phyloP scores from a whole-genome alignment of 371 early-diverging fungal genomes.

The Lichtheimia hyalospora region DNA sequence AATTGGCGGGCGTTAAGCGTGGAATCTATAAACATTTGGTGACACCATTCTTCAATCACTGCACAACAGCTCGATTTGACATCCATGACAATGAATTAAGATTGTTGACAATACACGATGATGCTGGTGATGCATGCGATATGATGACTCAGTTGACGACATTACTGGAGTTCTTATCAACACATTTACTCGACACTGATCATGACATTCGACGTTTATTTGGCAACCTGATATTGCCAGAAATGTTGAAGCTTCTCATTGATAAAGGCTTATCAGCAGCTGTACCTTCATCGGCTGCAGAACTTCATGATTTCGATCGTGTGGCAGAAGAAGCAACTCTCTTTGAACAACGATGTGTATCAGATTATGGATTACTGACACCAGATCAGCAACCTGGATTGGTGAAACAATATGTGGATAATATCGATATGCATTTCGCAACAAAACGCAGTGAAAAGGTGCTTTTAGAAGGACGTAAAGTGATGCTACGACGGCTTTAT shows the following conservation, averaged over 20 bases:
- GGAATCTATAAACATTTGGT: background rate
- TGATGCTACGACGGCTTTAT: slow-evolving; percentile 44
- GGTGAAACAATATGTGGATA: slow-evolving; percentile 8
- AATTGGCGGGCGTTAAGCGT: slow-evolving; percentile 5
- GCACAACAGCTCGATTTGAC: background rate
- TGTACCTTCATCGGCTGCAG: slow-evolving; percentile 13
- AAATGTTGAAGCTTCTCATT: slow-evolving; percentile 13
- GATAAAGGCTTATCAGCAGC: slow-evolving; percentile 6
- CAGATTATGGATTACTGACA: background rate
- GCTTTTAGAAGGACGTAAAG: slow-evolving; percentile 31
- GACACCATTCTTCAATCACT: background rate
- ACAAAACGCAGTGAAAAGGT: slow-evolving; percentile 31
- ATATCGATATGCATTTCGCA: slow-evolving; percentile 42
- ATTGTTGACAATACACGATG: background rate
- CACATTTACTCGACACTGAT: background rate
- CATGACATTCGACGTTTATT: slow-evolving; percentile 7
- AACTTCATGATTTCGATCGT: slow-evolving; percentile 11
- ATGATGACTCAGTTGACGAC: background rate
- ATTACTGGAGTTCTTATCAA: slow-evolving; percentile 5
- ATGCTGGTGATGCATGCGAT: background rate
- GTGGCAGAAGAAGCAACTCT: slow-evolving; percentile 1
- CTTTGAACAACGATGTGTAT: slow-evolving; percentile 16
- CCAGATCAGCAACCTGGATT: background rate
- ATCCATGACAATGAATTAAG: background rate
- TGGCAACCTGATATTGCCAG: slow-evolving; percentile 23